These are phyloP conservation scores for Colletotrichum tabaci DNA, from an alignment of 2,329 filamentous ascomycete genomes.

Conservation along the genomic window DNA sequence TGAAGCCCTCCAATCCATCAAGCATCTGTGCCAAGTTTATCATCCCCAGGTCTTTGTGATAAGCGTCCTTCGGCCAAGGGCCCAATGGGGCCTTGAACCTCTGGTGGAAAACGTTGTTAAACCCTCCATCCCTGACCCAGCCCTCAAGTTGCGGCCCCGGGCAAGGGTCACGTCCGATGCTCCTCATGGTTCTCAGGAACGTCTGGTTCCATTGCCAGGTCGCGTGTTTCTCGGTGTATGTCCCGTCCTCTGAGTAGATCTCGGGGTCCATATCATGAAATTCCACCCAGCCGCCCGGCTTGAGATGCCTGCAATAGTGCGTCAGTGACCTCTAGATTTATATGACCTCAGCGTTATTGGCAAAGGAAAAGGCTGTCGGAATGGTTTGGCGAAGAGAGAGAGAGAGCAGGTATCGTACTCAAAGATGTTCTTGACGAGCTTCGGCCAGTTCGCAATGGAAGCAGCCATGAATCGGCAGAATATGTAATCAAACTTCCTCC, in stretches of 20 bases:
- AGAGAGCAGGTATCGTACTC: neutral
- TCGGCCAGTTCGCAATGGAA: slow-evolving; percentile 27
- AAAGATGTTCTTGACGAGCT: slow-evolving; percentile 16
- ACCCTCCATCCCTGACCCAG: slow-evolving; percentile 57
- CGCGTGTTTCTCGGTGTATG: slow-evolving; percentile 28
- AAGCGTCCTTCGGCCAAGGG: slow-evolving; percentile 54
- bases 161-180: slow-evolving; percentile 48
- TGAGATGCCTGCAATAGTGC: neutral
- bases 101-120: slow-evolving; percentile 51
- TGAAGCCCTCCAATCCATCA: slow-evolving; percentile 47
- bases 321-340: too few species aligned
- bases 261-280: slow-evolving; percentile 45
- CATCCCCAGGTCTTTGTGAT: slow-evolving; percentile 50
- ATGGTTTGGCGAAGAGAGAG: too few species aligned
- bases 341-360: too few species aligned
- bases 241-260: slow-evolving; percentile 46
- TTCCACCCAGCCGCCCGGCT: slow-evolving; percentile 53
- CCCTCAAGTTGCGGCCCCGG: slow-evolving; percentile 47
- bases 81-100: slow-evolving; percentile 52
- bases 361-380: too few species aligned
- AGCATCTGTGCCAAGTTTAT: slow-evolving; percentile 41
- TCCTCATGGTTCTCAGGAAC: slow-evolving; percentile 44
- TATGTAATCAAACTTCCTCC: slow-evolving; percentile 52
- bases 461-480: slow-evolving; percentile 42
- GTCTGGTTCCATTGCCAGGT: slow-evolving; percentile 40